Conservation (phyloP, 768 basidiomycete species). For the Austroboletus eburneus region DNA sequence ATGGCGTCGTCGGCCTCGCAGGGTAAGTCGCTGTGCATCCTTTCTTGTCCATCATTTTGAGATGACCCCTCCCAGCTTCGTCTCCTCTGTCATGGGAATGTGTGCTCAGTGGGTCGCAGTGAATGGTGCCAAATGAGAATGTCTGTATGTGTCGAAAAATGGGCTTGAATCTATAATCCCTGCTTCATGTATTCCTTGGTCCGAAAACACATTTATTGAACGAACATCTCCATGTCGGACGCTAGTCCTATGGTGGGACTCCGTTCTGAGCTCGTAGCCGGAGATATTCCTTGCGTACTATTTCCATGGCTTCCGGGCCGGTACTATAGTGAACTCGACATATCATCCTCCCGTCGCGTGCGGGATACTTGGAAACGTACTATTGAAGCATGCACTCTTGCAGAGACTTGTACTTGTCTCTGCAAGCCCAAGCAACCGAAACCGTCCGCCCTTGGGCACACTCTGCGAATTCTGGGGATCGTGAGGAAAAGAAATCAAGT, state of each 20-base stretch:
- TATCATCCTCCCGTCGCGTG: not conserved
- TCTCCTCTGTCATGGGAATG: conserved; percentile 68
- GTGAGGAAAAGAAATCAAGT: conserved; percentile 1
- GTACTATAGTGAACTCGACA: conserved; percentile 43
- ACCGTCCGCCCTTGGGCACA: conserved; percentile 78
- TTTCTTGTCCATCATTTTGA: conserved; percentile 3
- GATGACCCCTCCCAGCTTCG: conserved; percentile 40
- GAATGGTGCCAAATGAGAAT: conserved; percentile 37
- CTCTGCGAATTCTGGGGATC: conserved; percentile 67
- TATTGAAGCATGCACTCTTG: conserved; percentile 79
- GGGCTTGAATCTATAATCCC: not conserved
- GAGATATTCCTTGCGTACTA: conserved; percentile 67
- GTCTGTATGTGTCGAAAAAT: not conserved
- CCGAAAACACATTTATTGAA: no score
- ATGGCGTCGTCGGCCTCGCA: conserved; percentile 79
- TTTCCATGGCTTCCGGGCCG: conserved; percentile 68
- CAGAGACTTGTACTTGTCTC: conserved; percentile 58
- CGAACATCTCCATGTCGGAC: no score
- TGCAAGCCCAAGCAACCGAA: conserved; percentile 84
- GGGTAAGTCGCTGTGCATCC: conserved; percentile 53
- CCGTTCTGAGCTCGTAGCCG: conserved; percentile 48
- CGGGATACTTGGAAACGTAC: conserved; percentile 41
- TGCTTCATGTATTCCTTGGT: conserved; percentile 3
- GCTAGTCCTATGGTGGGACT: conserved; percentile 1
- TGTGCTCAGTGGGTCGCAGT: conserved; percentile 63